Evolutionary conservation across 768 basidiomycete genomes (phyloP).

Genomic region (Kwoniella pini): DNA sequence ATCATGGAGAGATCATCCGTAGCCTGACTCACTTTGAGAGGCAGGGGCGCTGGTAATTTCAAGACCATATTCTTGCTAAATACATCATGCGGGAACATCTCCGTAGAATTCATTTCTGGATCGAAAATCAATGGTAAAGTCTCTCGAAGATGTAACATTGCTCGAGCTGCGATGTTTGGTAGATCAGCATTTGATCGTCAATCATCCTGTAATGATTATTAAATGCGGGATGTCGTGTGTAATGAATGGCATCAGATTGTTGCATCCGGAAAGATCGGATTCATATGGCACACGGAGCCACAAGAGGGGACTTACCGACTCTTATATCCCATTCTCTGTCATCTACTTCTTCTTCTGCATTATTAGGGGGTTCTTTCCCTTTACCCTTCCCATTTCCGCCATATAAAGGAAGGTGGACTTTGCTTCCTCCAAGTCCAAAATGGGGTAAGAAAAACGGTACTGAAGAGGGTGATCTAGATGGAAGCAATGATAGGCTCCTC

Average conservation of each 20-base stretch:
- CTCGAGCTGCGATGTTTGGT: conserved; percentile 27
- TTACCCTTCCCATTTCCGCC: conserved; percentile 21
- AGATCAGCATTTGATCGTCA: no score
- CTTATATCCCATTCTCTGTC: conserved; percentile 52
- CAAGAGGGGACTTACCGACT: conserved; percentile 44
- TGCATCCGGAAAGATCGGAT: no score
- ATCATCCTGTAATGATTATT: no score
- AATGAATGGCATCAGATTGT: no score
- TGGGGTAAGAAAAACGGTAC: conserved; percentile 40
- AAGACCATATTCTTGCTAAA: conserved; percentile 47
- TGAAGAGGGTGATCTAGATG: conserved; percentile 11
- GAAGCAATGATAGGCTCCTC: conserved; percentile 12
- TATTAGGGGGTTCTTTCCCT: conserved; percentile 1
- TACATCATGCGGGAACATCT: conserved; percentile 48
- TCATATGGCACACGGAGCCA: no score
- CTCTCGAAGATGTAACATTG: conserved; percentile 49
- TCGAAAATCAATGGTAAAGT: conserved; percentile 47
- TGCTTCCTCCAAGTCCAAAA: conserved; percentile 11
- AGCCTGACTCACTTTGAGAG: conserved; percentile 50
- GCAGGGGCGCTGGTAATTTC: conserved; percentile 49
- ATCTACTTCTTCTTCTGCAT: conserved; percentile 42
- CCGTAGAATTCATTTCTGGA: conserved; percentile 28
- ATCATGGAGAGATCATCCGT: neutral
- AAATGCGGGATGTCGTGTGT: no score
- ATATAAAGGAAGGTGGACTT: conserved; percentile 8